Evolutionary conservation across 306 rosid genomes (phyloP), one percentile per base, ranked within the genome.

Genomic region (Potentilla sterilis): DNA sequence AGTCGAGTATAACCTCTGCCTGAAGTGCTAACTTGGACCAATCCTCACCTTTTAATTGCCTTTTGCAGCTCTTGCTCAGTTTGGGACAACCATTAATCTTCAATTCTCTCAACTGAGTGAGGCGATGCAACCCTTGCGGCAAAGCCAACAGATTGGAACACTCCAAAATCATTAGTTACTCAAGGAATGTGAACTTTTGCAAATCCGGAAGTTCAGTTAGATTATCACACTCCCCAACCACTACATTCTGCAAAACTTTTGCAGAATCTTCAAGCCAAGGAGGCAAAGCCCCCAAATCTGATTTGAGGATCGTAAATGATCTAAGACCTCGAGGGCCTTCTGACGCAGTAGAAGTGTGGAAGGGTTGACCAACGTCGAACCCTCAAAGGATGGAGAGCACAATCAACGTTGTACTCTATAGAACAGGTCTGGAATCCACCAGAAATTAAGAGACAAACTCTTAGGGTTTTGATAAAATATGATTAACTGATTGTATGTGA

Each of bases 121-220:
- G 54, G 55, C 14, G 10, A 14, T 22, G 6, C 72, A 67, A n/a
- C 35, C 57, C 55, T 4, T 68, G 19, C 2, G 55, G 73, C 7
- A 68, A 7, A 44, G n/a, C 57, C 16, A 24, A 4, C 73, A 81
- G 16, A 2, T 57, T 18, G 35, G 48, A 52, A 57, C 87, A 83
- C 0, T 8, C 0, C 0, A 1, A 0, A 48, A 86, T 70, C 14
- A 0, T 0, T 16, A 78, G 10, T 34, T 10, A n/a, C 19, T 77
- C 44, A 1, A 86, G 59, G 18, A 24, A 57, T 9, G 0, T 54
- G 54, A 73, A 43, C 28, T 55, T 0, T 40, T 77, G 34, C 10
- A 83, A 58, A 15, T 78, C 70, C 0, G 82, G 87, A 43, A 86
- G 69, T 18, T 1, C 51, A 19, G 14, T 9, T 2, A 83, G 69